Evolutionary conservation across 805 yeast genomes (phyloP).

Genomic region (Sungouiella thailandica): DNA sequence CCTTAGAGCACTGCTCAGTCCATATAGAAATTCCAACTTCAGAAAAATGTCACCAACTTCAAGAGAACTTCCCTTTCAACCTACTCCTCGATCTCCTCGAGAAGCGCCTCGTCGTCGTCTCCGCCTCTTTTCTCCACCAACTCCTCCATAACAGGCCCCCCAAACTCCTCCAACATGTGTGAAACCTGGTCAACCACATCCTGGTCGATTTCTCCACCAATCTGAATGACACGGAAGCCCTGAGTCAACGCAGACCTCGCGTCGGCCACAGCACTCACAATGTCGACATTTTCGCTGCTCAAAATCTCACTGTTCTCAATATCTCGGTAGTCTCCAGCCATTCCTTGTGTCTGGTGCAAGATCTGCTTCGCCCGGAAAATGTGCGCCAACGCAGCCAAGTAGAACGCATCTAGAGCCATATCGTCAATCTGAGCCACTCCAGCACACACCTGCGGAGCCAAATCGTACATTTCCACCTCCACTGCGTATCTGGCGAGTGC

Average conservation of each 20-base stretch:
- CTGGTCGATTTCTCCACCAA: slow-evolving; percentile 44
- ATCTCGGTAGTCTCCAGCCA: slow-evolving; percentile 38
- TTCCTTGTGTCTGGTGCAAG: slow-evolving; percentile 23
- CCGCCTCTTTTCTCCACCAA: slow-evolving; percentile 29
- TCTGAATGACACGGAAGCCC: slow-evolving; percentile 39
- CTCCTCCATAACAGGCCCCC: slow-evolving; percentile 53
- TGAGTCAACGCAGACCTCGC: slow-evolving; percentile 42
- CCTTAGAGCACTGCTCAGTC: too few species aligned
- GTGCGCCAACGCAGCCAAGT: slow-evolving; percentile 77
- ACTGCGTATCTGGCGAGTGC: slow-evolving; percentile 70
- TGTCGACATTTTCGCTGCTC: slow-evolving; percentile 22
- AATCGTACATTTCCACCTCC: slow-evolving; percentile 70
- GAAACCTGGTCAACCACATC: slow-evolving; percentile 55
- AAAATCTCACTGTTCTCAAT: slow-evolving; percentile 19
- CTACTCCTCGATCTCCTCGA: too few species aligned
- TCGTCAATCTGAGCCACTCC: slow-evolving; percentile 77
- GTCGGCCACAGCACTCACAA: slow-evolving; percentile 28
- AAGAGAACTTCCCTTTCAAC: too few species aligned
- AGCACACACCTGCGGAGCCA: slow-evolving; percentile 59
- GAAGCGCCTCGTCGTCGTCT: slow-evolving; percentile 24
- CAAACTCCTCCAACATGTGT: slow-evolving; percentile 49
- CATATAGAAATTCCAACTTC: too few species aligned
- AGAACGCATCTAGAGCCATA: slow-evolving; percentile 73
- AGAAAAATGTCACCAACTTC: too few species aligned
- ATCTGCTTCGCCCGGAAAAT: slow-evolving; percentile 37